Evolutionary conservation across 1,284 basidiomycete genomes (phyloP).

Genomic region (Leccinum solheimii): DNA sequence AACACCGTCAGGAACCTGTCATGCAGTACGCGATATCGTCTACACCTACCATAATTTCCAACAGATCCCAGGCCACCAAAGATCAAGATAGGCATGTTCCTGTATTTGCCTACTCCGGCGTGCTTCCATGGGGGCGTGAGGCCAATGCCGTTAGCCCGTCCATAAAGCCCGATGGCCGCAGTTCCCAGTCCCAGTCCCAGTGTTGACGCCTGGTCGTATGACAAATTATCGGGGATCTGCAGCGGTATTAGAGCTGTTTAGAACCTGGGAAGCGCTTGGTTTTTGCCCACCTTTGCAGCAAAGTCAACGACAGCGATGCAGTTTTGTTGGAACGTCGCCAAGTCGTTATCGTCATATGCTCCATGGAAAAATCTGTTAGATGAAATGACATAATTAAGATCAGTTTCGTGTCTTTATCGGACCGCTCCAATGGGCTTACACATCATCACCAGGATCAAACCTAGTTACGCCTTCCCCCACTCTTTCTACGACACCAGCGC

Average conservation of each 20-base stretch:
- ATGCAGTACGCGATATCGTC: slow-evolving; percentile 6
- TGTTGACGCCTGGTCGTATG: slow-evolving; percentile 35
- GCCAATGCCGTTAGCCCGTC: slow-evolving; percentile 34
- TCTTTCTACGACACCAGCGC: slow-evolving; percentile 54
- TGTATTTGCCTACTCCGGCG: slow-evolving; percentile 37
- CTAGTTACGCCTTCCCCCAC: slow-evolving; percentile 52
- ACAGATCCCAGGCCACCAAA: slow-evolving; percentile 48
- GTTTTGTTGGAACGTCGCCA: slow-evolving; percentile 53
- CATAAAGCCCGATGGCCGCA: slow-evolving; percentile 35
- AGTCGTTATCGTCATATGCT: slow-evolving; percentile 37
- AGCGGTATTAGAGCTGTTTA: slow-evolving; percentile 8
- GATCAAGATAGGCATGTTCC: slow-evolving; percentile 43
- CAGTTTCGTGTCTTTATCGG: slow-evolving; percentile 13
- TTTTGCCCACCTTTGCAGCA: slow-evolving; percentile 41
- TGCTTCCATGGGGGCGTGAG: slow-evolving; percentile 36
- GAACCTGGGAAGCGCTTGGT: neutral
- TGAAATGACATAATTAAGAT: slow-evolving; percentile 20
- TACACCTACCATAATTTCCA: slow-evolving; percentile 44
- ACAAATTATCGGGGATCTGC: slow-evolving; percentile 36
- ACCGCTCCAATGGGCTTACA: slow-evolving; percentile 40
- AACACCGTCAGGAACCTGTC: slow-evolving; percentile 12
- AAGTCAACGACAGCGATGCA: slow-evolving; percentile 42
- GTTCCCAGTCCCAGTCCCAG: slow-evolving; percentile 33
- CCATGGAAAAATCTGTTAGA: slow-evolving; percentile 44
- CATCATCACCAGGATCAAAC: slow-evolving; percentile 56